Conservation (phyloP, 106 monocot species). For the Allium sativum region DNA sequence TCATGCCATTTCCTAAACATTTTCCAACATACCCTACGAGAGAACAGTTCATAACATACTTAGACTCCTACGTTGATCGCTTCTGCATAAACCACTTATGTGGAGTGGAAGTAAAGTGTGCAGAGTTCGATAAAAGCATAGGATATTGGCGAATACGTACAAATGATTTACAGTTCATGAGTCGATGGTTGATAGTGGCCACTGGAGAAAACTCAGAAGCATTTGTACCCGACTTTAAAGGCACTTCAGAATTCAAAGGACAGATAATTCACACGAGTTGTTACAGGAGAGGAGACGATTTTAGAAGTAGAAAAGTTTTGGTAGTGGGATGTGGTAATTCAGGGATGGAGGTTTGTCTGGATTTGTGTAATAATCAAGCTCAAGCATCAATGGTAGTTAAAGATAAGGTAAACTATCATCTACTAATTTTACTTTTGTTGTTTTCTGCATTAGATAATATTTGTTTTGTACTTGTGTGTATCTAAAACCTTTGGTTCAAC, state of each 20-base stretch:
- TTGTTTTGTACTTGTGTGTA: neutral
- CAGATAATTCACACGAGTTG: slow-evolving; percentile 38
- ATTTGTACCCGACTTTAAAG: slow-evolving; percentile 31
- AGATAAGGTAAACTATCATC: slow-evolving; percentile 35
- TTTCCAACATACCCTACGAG: slow-evolving; percentile 64
- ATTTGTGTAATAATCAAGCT: slow-evolving; percentile 59
- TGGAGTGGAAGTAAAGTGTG: slow-evolving; percentile 30
- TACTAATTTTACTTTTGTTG: neutral
- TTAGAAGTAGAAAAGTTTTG: slow-evolving; percentile 50
- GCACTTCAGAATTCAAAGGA: slow-evolving; percentile 28
- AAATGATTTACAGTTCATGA: slow-evolving; percentile 28
- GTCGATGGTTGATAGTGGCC: slow-evolving; percentile 55
- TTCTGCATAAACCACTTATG: slow-evolving; percentile 48
- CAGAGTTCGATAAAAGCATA: slow-evolving; percentile 37
- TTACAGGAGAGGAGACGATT: slow-evolving; percentile 52
- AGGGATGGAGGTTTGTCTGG: slow-evolving; percentile 75
- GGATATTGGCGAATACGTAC: slow-evolving; percentile 37
- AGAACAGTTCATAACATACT: slow-evolving; percentile 66
- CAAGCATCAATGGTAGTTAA: slow-evolving; percentile 50
- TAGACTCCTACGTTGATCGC: slow-evolving; percentile 38
- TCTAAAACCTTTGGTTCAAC: neutral
- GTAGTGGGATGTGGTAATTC: slow-evolving; percentile 83
- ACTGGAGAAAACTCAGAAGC: slow-evolving; percentile 68
- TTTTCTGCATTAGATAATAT: neutral
- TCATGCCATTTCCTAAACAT: slow-evolving; percentile 47